These are phyloP conservation scores for Crassisporium funariophilum DNA, from an alignment of 768 basidiomycete genomes.

Conservation along the genomic window DNA sequence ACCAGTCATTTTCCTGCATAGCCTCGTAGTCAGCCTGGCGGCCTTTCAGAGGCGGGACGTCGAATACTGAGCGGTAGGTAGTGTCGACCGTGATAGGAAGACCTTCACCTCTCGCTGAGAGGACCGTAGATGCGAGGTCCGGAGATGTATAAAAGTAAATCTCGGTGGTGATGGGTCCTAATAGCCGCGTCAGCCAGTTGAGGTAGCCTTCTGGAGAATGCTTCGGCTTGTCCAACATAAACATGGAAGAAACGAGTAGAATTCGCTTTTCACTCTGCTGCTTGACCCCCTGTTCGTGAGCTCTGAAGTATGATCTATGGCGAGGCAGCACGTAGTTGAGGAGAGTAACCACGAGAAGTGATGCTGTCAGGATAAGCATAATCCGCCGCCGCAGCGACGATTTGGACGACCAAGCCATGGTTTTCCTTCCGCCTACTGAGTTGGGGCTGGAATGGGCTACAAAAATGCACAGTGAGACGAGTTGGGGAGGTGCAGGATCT, in stretches of 20 bases:
- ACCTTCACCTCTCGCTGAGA: constrained; percentile 30
- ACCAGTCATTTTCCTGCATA: constrained; percentile 44
- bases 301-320: too few relatives aligned
- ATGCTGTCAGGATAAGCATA: too few relatives aligned
- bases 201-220: constrained; percentile 47
- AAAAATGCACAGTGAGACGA: too few relatives aligned
- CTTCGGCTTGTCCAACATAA: constrained; percentile 51
- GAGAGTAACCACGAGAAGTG: too few relatives aligned
- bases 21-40: constrained; percentile 36
- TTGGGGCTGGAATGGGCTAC: too few relatives aligned
- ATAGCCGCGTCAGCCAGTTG: constrained; percentile 45
- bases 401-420: too few relatives aligned
- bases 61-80: constrained; percentile 45
- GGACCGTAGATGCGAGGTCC: constrained; percentile 35
- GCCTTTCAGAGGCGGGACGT: constrained; percentile 44
- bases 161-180: constrained; percentile 46
- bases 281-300: too few relatives aligned
- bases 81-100: constrained; percentile 47
- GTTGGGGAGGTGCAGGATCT: too few relatives aligned
- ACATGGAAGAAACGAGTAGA: constrained; percentile 58
- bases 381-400: too few relatives aligned
- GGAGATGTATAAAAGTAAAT: constrained; percentile 58
- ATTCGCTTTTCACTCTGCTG: constrained; percentile 27
- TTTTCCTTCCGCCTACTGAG: too few relatives aligned
- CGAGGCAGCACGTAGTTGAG: too few relatives aligned